Evolutionary conservation across 73 alveolate genomes (phyloP).

Genomic region (Halteria grandinella): DNA sequence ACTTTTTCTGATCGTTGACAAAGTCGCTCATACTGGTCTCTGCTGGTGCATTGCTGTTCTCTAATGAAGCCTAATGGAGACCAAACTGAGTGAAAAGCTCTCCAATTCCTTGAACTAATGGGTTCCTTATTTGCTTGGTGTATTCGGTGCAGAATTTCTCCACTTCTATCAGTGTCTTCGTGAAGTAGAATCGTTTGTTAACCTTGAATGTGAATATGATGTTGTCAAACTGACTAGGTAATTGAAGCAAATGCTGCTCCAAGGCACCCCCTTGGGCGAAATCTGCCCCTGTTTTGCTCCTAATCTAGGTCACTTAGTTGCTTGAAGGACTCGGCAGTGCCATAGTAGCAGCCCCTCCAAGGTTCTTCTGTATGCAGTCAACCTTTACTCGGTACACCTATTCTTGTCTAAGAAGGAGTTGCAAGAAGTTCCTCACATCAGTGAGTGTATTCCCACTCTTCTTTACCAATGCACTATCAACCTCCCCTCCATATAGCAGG

Average conservation of each 20-base stretch:
- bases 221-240: not conserved
- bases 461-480: slow-evolving; percentile 3
- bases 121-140: not conserved
- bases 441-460: slow-evolving; percentile 5
- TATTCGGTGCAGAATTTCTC: slow-evolving; percentile 37
- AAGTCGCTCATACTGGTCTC: not conserved
- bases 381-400: slow-evolving; percentile 11
- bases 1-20: slow-evolving; percentile 1
- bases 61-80: too few species aligned
- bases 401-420: slow-evolving; percentile 14
- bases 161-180: slow-evolving; percentile 30
- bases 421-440: slow-evolving; percentile 19
- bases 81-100: slow-evolving; percentile 1
- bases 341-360: slow-evolving; percentile 14
- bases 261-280: too few species aligned
- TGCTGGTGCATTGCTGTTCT: slow-evolving; percentile 8
- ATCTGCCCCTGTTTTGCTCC: too few species aligned
- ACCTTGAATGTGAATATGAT: slow-evolving; percentile 39
- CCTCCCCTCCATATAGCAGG: slow-evolving; percentile 11
- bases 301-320: not conserved
- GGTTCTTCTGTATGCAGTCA: slow-evolving; percentile 30
- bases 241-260: too few species aligned
- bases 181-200: slow-evolving; percentile 30
- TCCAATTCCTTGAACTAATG: slow-evolving; percentile 1
- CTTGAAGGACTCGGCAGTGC: not conserved